Conservation (phyloP, 495 filamentous ascomycete species). For the Aspergillus steynii region DNA sequence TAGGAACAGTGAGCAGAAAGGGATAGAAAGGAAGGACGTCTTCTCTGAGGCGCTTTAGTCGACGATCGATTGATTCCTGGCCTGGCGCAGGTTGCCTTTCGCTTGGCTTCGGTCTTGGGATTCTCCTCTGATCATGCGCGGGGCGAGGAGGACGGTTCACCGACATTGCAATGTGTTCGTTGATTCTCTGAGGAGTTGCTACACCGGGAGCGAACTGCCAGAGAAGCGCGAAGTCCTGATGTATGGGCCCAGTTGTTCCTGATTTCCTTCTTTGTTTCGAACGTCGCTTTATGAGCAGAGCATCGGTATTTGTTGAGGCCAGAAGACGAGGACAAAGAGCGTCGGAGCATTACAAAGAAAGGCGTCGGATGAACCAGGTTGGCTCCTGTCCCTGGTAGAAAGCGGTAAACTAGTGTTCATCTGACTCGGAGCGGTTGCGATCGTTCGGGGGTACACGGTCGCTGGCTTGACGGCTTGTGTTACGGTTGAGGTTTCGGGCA, state of each 20-base stretch:
- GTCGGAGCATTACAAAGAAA: constrained; percentile 3
- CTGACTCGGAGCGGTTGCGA: background rate
- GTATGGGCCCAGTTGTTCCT: background rate
- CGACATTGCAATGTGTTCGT: constrained; percentile 47
- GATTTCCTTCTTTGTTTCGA: background rate
- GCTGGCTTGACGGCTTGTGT: background rate
- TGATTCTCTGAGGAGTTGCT: background rate
- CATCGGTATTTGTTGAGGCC: background rate
- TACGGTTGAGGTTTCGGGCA: background rate
- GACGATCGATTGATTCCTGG: constrained; percentile 37
- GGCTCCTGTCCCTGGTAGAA: background rate
- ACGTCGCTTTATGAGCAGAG: background rate
- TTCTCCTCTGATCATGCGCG: constrained; percentile 28
- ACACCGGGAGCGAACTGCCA: background rate
- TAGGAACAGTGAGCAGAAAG: constrained; percentile 50
- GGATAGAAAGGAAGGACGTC: constrained; percentile 49
- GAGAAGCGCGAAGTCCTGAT: background rate
- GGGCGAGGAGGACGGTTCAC: constrained; percentile 40
- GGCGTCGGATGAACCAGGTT: background rate
- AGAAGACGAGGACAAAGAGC: background rate
- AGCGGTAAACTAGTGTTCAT: background rate
- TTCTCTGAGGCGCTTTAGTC: constrained; percentile 45
- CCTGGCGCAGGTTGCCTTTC: constrained; percentile 26
- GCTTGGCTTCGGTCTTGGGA: constrained; percentile 20
- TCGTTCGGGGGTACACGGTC: background rate